Conservation (phyloP, 495 filamentous ascomycete species). For the Daldinia childiae region DNA sequence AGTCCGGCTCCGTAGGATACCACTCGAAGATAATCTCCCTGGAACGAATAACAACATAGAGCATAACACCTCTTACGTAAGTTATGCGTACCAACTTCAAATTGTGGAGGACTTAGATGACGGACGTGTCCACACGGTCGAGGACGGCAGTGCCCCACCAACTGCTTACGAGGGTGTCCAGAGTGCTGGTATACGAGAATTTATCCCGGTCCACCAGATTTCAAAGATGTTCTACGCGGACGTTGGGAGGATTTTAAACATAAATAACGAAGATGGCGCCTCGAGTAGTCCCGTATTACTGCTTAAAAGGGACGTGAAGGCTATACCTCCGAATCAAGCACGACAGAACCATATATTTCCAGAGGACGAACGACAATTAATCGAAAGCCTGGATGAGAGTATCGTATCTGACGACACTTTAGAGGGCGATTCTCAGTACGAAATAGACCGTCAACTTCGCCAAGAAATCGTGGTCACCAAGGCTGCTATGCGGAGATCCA, state of each 20-base stretch:
- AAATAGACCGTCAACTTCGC: slow-evolving; percentile 74
- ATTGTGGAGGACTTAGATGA: slow-evolving; percentile 95
- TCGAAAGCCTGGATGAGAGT: slow-evolving; percentile 31
- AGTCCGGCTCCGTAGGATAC: slow-evolving; percentile 75
- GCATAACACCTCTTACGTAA: slow-evolving; percentile 10
- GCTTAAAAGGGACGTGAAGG: slow-evolving; percentile 83
- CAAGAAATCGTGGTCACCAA: slow-evolving; percentile 51
- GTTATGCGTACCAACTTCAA: slow-evolving; percentile 89
- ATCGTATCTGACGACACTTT: slow-evolving; percentile 14
- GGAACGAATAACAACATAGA: slow-evolving; percentile 22
- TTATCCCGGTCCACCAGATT: slow-evolving; percentile 88
- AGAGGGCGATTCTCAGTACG: slow-evolving; percentile 60
- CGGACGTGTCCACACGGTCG: slow-evolving; percentile 83
- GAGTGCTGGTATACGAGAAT: slow-evolving; percentile 81
- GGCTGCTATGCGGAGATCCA: neutral
- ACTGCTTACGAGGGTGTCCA: slow-evolving; percentile 72
- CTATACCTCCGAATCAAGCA: slow-evolving; percentile 68
- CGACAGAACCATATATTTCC: neutral
- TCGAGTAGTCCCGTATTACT: slow-evolving; percentile 87
- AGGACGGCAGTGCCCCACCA: slow-evolving; percentile 69
- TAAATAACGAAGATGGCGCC: slow-evolving; percentile 76
- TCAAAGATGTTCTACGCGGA: slow-evolving; percentile 98
- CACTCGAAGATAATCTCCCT: slow-evolving; percentile 42
- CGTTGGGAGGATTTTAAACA: slow-evolving; percentile 93
- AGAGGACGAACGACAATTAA: slow-evolving; percentile 3